Evolutionary conservation across 768 basidiomycete species (phyloP).

Genomic region (Mycena haematopus): DNA sequence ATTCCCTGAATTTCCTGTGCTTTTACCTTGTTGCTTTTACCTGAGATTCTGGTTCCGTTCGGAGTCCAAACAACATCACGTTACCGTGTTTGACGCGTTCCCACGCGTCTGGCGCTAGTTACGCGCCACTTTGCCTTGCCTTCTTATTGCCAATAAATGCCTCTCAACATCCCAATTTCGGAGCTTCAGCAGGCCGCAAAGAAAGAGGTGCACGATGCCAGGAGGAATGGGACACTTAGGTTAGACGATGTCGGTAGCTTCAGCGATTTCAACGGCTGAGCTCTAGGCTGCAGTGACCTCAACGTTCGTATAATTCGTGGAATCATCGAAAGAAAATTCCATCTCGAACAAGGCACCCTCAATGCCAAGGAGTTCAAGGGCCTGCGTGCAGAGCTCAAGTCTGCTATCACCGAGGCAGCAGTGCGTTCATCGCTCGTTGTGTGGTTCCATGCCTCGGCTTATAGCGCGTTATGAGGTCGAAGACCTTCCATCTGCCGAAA

Average conservation of each 20-base stretch:
- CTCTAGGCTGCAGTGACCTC: conserved; percentile 38
- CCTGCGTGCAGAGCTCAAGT: conserved; percentile 44
- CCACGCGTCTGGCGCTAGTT: background rate
- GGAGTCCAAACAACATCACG: too few relatives aligned
- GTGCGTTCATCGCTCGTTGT: conserved; percentile 5
- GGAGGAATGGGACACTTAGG: conserved; percentile 4
- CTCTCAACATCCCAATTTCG: background rate
- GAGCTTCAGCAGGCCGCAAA: conserved; percentile 13
- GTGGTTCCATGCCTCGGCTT: background rate
- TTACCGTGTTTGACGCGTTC: conserved; percentile 4
- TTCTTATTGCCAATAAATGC: background rate
- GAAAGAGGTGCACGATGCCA: conserved; percentile 5
- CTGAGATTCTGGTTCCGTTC: too few relatives aligned
- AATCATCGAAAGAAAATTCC: conserved; percentile 53
- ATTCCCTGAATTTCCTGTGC: too few relatives aligned
- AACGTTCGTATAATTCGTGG: conserved; percentile 60
- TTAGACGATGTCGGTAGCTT: background rate
- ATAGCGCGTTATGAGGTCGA: background rate
- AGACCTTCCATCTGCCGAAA: background rate
- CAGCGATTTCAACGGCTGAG: background rate
- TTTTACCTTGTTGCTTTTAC: too few relatives aligned
- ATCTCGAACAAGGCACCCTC: conserved; percentile 51
- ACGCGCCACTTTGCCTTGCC: background rate
- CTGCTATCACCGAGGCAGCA: conserved; percentile 29
- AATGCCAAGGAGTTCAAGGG: conserved; percentile 51